Conservation (phyloP, 2,329 filamentous ascomycete species). For the Hansfordia pulvinata region DNA sequence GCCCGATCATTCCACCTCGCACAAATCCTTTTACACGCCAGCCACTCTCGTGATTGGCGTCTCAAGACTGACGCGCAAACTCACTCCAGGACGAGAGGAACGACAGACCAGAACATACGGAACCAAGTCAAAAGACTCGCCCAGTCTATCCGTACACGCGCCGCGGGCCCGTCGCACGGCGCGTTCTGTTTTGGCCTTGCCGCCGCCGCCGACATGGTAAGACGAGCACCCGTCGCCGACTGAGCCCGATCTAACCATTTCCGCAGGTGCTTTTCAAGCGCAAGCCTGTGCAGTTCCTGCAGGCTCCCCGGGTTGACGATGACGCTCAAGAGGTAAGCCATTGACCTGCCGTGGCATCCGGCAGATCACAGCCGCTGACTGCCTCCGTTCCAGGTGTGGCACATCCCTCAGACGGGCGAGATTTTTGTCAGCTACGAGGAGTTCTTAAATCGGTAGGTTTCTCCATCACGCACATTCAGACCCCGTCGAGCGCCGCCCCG, state of each 20-base stretch:
- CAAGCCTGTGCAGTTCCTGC: constrained; percentile 78
- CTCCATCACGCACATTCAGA: constrained; percentile 3
- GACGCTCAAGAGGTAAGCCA: constrained; percentile 74
- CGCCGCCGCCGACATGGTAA: too few species aligned
- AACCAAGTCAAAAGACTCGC: too few species aligned
- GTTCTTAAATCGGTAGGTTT: constrained; percentile 65
- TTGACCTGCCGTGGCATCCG: constrained; percentile 7
- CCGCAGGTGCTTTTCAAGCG: constrained; percentile 84
- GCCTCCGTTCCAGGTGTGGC: constrained; percentile 59
- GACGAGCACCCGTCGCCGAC: constrained; percentile 7
- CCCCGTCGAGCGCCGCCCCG: too few species aligned
- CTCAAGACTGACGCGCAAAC: too few species aligned
- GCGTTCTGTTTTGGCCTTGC: too few species aligned
- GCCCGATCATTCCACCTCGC: too few species aligned
- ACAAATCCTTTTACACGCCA: too few species aligned
- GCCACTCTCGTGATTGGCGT: too few species aligned
- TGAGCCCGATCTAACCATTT: constrained; percentile 7
- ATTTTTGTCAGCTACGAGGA: constrained; percentile 80
- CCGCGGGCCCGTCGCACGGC: too few species aligned
- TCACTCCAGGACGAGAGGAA: too few species aligned
- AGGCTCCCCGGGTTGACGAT: constrained; percentile 59
- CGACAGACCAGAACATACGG: too few species aligned
- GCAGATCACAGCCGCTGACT: constrained; percentile 7
- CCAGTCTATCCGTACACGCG: too few species aligned
- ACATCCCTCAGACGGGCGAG: constrained; percentile 81